phyloP scores from a whole-genome alignment of 768 basidiomycete genomes.

The Tylopilus balloui region DNA sequence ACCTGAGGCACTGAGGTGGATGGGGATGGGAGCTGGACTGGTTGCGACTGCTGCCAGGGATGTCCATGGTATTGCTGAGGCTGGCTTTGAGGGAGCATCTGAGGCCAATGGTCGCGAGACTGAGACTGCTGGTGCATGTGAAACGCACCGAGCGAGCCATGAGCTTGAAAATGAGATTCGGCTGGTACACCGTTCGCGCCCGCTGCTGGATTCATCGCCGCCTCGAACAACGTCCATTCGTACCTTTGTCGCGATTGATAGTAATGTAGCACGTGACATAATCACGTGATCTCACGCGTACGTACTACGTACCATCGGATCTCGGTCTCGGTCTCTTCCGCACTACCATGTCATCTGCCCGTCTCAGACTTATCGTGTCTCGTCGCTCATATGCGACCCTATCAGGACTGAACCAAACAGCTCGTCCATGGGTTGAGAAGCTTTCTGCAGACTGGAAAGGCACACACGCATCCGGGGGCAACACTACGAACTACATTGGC shows the following conservation, averaged over 20 bases:
- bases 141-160: slow-evolving; percentile 6
- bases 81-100: slow-evolving; percentile 26
- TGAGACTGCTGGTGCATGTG: slow-evolving; percentile 21
- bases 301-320: slow-evolving; percentile 4
- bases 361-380: slow-evolving; percentile 10
- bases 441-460: slow-evolving; percentile 81
- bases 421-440: slow-evolving; percentile 59
- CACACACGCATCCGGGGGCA: slow-evolving; percentile 78
- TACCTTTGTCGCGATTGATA: neutral
- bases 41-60: slow-evolving; percentile 33
- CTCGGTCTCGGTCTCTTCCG: neutral
- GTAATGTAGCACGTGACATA: slow-evolving; percentile 10
- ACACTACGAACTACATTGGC: slow-evolving; percentile 87
- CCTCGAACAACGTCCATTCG: neutral
- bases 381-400: slow-evolving; percentile 43
- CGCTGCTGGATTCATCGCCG: slow-evolving; percentile 20
- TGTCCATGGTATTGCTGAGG: slow-evolving; percentile 27
- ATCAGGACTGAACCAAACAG: slow-evolving; percentile 49
- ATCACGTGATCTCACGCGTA: slow-evolving; percentile 14
- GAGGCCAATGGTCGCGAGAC: slow-evolving; percentile 21
- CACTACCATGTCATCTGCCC: slow-evolving; percentile 21
- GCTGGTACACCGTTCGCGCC: slow-evolving; percentile 12
- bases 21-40: slow-evolving; percentile 31
- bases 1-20: slow-evolving; percentile 28
- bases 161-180: slow-evolving; percentile 16